phyloP scores from a whole-genome alignment of 2,329 filamentous ascomycete genomes.

The Atkinsonella hypoxylon region DNA sequence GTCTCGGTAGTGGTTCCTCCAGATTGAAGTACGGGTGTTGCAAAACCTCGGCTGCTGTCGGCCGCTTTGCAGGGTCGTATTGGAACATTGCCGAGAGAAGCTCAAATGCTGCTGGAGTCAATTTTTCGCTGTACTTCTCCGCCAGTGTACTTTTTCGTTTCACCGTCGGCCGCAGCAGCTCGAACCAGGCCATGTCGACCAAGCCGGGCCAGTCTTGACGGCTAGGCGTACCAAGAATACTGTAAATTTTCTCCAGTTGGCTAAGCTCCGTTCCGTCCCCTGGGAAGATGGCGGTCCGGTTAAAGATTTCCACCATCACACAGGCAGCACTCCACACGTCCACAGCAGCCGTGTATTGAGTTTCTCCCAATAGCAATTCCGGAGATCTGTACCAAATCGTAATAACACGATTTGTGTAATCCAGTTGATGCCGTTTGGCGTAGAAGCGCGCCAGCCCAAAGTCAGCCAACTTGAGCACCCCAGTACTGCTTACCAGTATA shows the following conservation, averaged over 20 bases:
- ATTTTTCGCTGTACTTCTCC: slow-evolving; percentile 65
- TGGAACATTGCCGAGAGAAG: slow-evolving; percentile 74
- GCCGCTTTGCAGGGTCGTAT: slow-evolving; percentile 76
- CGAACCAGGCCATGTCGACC: slow-evolving; percentile 94
- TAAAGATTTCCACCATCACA: slow-evolving; percentile 94
- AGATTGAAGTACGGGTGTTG: slow-evolving; percentile 77
- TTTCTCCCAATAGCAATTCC: slow-evolving; percentile 82
- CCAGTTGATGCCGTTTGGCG: slow-evolving; percentile 77
- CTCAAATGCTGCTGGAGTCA: slow-evolving; percentile 73
- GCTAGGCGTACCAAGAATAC: slow-evolving; percentile 78
- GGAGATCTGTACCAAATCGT: slow-evolving; percentile 97
- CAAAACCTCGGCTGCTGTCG: slow-evolving; percentile 72
- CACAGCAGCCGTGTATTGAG: slow-evolving; percentile 77
- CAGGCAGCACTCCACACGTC: slow-evolving; percentile 97
- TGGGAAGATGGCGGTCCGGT: slow-evolving; percentile 83
- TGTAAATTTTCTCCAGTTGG: slow-evolving; percentile 95
- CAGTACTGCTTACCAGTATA: slow-evolving; percentile 83
- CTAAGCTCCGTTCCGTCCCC: slow-evolving; percentile 93
- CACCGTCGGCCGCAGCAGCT: slow-evolving; percentile 70
- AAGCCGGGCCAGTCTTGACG: slow-evolving; percentile 77
- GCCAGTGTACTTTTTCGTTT: slow-evolving; percentile 65
- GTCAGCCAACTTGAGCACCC: slow-evolving; percentile 84
- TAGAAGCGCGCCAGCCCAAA: slow-evolving; percentile 96
- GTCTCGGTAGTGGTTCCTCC: slow-evolving; percentile 66
- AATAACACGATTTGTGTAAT: slow-evolving; percentile 97